phyloP scores from a whole-genome alignment of 2,329 filamentous ascomycete genomes.

The Aphanocladium album region DNA sequence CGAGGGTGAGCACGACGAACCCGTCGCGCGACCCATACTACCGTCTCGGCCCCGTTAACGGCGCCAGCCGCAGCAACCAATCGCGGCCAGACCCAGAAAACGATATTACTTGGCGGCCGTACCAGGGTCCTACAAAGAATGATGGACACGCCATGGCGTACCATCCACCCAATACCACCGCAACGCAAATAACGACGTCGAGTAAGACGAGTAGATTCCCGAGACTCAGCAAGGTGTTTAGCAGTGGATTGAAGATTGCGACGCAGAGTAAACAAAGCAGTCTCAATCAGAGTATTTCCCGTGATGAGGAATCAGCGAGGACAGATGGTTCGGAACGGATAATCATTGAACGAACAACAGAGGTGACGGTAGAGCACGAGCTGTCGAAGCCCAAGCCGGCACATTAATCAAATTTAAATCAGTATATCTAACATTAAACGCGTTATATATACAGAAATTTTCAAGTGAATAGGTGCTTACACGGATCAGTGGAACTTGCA shows the following conservation, averaged over 20 bases:
- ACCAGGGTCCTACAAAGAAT: neutral
- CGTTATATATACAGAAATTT: too few relatives aligned
- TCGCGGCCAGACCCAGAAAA: neutral
- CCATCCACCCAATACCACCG: too few relatives aligned
- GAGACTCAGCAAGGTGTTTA: neutral
- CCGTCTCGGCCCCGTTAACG: slow-evolving; percentile 11
- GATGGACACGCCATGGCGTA: too few relatives aligned
- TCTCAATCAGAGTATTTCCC: neutral
- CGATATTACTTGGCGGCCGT: slow-evolving; percentile 11
- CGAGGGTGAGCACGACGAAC: neutral
- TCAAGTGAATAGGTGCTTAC: too few relatives aligned
- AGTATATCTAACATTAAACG: too few relatives aligned
- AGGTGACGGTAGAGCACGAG: slow-evolving; percentile 2
- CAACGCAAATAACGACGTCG: neutral
- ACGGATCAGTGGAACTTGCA: too few relatives aligned
- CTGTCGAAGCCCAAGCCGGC: too few relatives aligned
- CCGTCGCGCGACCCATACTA: slow-evolving; percentile 10
- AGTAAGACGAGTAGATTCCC: neutral
- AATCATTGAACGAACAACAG: slow-evolving; percentile 8
- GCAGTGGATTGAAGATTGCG: neutral
- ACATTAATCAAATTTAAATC: too few relatives aligned
- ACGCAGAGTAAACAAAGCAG: neutral
- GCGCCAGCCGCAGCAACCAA: neutral
- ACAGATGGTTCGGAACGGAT: slow-evolving; percentile 7
- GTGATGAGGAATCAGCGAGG: neutral